Evolutionary conservation across 2,329 filamentous ascomycete species (phyloP).

Genomic region (Colletotrichum endophyticum): DNA sequence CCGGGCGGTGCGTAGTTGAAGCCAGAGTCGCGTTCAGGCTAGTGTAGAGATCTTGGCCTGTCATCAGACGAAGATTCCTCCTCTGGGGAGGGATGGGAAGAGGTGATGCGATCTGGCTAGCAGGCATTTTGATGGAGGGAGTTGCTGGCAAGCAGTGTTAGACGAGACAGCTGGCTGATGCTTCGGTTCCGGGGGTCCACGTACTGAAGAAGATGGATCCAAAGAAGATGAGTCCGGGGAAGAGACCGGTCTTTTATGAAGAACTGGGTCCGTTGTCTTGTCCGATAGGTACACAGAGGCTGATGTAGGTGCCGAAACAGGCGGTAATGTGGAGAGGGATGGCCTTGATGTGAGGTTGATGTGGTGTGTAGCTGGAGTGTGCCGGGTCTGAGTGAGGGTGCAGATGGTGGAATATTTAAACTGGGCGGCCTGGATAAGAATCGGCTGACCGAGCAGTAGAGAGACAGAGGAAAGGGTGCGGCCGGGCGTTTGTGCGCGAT

Average conservation of each 20-base stretch:
- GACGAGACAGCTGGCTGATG: neutral
- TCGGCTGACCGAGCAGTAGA: neutral
- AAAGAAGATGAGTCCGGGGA: neutral
- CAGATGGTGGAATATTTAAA: constrained; percentile 17
- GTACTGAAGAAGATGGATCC: neutral
- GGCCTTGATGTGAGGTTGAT: neutral
- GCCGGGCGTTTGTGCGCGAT: constrained; percentile 17
- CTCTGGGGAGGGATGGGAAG: constrained; percentile 52
- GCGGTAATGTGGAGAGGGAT: neutral
- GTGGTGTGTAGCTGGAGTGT: neutral
- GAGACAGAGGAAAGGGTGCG: neutral
- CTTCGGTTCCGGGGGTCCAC: neutral
- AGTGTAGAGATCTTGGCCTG: constrained; percentile 56
- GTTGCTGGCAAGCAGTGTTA: neutral
- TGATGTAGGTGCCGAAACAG: neutral
- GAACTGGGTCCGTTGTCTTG: neutral
- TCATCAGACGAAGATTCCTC: constrained; percentile 48
- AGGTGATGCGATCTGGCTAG: constrained; percentile 47
- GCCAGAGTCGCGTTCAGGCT: constrained; percentile 57
- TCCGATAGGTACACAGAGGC: neutral
- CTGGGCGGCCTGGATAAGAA: neutral
- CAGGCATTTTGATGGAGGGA: constrained; percentile 42
- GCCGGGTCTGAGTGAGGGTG: neutral
- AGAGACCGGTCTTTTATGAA: neutral
- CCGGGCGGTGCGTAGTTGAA: constrained; percentile 46